Conservation (phyloP, 306 rosid species). For the Delonix regia region DNA sequence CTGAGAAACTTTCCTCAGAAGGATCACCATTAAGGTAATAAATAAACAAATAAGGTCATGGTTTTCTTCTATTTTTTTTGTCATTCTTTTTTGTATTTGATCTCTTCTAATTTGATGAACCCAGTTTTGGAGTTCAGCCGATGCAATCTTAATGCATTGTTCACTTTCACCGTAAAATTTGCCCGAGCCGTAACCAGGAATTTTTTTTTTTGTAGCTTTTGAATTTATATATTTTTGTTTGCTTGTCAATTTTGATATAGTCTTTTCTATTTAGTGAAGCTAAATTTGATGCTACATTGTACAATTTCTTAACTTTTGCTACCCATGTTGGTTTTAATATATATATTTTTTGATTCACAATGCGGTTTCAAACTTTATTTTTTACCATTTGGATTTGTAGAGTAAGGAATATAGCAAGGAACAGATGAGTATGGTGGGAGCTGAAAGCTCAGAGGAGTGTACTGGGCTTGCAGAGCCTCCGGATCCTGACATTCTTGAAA, state of each 20-base stretch:
- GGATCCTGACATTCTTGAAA: slow-evolving; percentile 61
- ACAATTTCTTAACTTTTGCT: slow-evolving; percentile 6
- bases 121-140: not conserved
- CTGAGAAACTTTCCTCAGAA: slow-evolving; percentile 34
- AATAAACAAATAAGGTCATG: not conserved
- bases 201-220: not conserved
- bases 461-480: slow-evolving; percentile 43
- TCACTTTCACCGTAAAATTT: slow-evolving; percentile 9
- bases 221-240: not conserved
- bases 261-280: not conserved
- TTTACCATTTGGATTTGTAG: slow-evolving; percentile 6
- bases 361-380: not conserved
- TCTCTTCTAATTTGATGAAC: not conserved
- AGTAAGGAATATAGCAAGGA: slow-evolving; percentile 18
- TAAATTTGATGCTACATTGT: not conserved
- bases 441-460: slow-evolving; percentile 43
- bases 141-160: not conserved
- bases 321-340: not conserved
- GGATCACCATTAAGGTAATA: slow-evolving; percentile 21
- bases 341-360: not conserved
- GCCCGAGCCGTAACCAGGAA: not conserved
- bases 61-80: too few species aligned
- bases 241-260: not conserved
- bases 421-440: slow-evolving; percentile 35
- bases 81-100: too few species aligned